Percentiles rank a stretch among this genome's conserved stretches.
These are phyloP conservation scores for Inga laurina DNA, from an alignment of 306 rosid species.

Conservation along the genomic window DNA sequence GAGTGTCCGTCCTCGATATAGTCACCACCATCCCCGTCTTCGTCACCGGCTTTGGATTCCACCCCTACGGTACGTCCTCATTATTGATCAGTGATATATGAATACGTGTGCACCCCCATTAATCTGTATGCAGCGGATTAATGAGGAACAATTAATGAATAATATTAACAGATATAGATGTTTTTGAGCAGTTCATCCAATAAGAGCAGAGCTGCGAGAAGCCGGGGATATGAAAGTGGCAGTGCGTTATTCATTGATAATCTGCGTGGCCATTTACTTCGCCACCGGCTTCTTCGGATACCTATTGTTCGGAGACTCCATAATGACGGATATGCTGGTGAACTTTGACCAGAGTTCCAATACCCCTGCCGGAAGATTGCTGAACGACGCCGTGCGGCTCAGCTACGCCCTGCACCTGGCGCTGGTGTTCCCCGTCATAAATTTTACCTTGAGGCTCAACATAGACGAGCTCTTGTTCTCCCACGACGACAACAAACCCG, in stretches of 20 bases:
- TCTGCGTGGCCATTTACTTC: conserved; percentile 47
- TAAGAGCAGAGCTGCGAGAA: conserved; percentile 60
- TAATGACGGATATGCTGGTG: conserved; percentile 52
- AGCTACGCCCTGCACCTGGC: conserved; percentile 68
- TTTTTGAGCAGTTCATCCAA: conserved; percentile 55
- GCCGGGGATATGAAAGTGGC: conserved; percentile 48
- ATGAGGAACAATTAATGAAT: neutral
- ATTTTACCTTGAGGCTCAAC: conserved; percentile 53
- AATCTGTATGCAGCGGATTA: neutral
- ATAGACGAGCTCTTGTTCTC: conserved; percentile 55
- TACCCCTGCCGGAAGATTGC: conserved; percentile 33
- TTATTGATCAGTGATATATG: too few relatives aligned
- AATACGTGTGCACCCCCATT: neutral
- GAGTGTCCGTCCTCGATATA: conserved; percentile 50
- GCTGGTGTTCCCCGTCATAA: conserved; percentile 59
- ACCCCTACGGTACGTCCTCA: conserved; percentile 46
- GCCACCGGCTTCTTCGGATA: conserved; percentile 65
- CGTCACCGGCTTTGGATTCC: conserved; percentile 62
- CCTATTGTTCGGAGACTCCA: conserved; percentile 58
- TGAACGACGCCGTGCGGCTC: conserved; percentile 48
- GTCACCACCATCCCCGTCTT: conserved; percentile 62
- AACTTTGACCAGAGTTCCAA: conserved; percentile 56
- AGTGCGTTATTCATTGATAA: conserved; percentile 39
- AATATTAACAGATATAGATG: neutral
- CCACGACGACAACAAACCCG: conserved; percentile 22